These are phyloP conservation scores for Emericellopsis cladophorae DNA, from an alignment of 2,329 filamentous ascomycete genomes.

Conservation along the genomic window DNA sequence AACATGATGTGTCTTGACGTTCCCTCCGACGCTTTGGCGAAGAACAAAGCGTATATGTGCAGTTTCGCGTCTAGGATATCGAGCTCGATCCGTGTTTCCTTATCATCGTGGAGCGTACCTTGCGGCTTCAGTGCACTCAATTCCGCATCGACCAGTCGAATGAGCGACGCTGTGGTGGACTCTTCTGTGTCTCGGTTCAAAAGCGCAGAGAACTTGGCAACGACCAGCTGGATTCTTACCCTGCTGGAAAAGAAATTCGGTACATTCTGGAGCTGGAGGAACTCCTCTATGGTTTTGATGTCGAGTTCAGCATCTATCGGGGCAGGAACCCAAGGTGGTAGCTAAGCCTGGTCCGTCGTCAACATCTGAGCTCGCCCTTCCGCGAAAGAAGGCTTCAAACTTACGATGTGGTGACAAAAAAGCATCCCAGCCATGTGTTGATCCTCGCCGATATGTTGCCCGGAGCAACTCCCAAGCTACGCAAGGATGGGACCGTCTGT, in stretches of 20 bases:
- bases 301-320: slow-evolving; percentile 13
- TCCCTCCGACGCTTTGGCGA: slow-evolving; percentile 8
- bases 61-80: slow-evolving; percentile 12
- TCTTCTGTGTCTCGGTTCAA: slow-evolving; percentile 12
- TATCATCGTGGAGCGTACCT: slow-evolving; percentile 9
- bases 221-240: slow-evolving; percentile 11
- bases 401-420: slow-evolving; percentile 15
- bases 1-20: slow-evolving; percentile 12
- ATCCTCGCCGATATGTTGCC: slow-evolving; percentile 9
- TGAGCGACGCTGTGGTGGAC: slow-evolving; percentile 12
- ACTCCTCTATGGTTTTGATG: slow-evolving; percentile 9
- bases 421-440: slow-evolving; percentile 17
- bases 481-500: slow-evolving; percentile 7
- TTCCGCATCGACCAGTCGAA: slow-evolving; percentile 15
- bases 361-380: neutral
- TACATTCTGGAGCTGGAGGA: slow-evolving; percentile 9
- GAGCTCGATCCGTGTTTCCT: slow-evolving; percentile 11
- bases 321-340: slow-evolving; percentile 15
- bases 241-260: slow-evolving; percentile 11
- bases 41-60: slow-evolving; percentile 13
- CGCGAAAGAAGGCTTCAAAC: slow-evolving; percentile 2
- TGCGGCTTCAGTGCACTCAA: slow-evolving; percentile 10
- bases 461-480: slow-evolving; percentile 6
- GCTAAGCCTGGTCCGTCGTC: slow-evolving; percentile 8
- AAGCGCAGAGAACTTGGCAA: slow-evolving; percentile 12